Conservation (phyloP, 2,329 filamentous ascomycete genomes). For the Fusarium odoratissimum region DNA sequence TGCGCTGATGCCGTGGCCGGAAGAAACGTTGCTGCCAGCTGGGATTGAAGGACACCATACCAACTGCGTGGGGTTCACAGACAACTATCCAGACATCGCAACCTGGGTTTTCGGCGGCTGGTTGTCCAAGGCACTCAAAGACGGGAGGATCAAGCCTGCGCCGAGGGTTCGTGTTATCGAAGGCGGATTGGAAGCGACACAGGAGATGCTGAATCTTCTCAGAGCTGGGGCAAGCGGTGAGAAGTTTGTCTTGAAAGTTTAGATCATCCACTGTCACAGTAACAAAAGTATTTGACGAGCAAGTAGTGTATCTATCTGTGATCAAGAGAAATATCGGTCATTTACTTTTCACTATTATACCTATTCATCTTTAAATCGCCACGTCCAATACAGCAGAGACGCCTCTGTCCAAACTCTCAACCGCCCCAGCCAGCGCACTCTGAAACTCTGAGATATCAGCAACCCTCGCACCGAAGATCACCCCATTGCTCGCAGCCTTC, state of each 20-base stretch:
- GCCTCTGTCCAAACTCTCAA: constrained; percentile 4
- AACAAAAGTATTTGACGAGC: no score
- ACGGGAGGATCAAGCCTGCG: neutral
- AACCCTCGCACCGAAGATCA: neutral
- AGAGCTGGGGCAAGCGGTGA: neutral
- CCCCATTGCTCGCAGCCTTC: neutral
- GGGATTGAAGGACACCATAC: neutral
- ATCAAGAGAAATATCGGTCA: neutral
- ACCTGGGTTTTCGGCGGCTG: neutral
- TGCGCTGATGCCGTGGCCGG: neutral
- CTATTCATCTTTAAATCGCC: neutral
- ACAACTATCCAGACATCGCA: rapidly evolving
- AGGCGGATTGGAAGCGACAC: neutral
- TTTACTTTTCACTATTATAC: neutral
- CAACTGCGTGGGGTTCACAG: neutral
- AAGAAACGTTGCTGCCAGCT: rapidly evolving
- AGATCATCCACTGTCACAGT: neutral
- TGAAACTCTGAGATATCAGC: neutral
- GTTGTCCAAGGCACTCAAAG: rapidly evolving
- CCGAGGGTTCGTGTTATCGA: neutral
- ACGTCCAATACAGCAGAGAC: constrained; percentile 11
- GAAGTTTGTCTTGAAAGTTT: neutral
- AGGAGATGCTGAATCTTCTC: neutral
- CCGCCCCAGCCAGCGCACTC: neutral
- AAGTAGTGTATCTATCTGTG: no score